phyloP scores from a whole-genome alignment of 2,329 filamentous ascomycete genomes.

The Fusarium aywerte region DNA sequence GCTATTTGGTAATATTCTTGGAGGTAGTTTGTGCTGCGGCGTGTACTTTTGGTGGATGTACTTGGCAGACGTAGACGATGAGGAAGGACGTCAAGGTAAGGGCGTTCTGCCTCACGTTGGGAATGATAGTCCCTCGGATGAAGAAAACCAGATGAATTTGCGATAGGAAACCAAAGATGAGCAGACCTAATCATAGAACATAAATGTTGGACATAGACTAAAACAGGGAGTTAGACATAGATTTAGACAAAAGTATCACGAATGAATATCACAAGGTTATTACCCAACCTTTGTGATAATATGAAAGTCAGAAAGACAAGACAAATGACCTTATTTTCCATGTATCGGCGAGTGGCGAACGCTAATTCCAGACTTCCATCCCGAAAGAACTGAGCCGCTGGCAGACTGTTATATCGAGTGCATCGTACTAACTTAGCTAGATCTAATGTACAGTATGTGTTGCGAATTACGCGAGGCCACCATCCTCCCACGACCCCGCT shows the following conservation, averaged over 20 bases:
- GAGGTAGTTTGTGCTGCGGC: conserved; percentile 63
- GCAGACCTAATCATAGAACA: background rate
- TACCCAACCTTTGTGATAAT: no score
- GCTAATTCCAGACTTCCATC: no score
- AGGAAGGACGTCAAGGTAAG: background rate
- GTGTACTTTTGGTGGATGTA: conserved; percentile 49
- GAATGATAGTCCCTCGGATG: conserved; percentile 21
- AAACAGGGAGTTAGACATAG: background rate
- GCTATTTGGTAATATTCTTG: conserved; percentile 64
- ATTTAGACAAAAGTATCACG: background rate
- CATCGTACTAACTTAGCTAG: no score
- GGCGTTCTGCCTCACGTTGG: conserved; percentile 9
- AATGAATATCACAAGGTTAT: background rate
- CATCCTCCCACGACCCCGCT: no score
- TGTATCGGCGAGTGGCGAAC: no score
- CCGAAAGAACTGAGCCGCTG: no score
- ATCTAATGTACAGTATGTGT: no score
- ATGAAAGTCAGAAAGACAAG: no score
- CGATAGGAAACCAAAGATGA: background rate
- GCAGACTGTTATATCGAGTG: no score
- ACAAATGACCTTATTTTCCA: no score
- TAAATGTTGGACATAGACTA: no score
- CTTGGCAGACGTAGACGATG: conserved; percentile 8
- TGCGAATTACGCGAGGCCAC: no score
- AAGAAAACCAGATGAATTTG: conserved; percentile 29